Base-by-base conservation (phyloP, 2,329 filamentous ascomycete species). In the Diaporthe aspalathi region DNA sequence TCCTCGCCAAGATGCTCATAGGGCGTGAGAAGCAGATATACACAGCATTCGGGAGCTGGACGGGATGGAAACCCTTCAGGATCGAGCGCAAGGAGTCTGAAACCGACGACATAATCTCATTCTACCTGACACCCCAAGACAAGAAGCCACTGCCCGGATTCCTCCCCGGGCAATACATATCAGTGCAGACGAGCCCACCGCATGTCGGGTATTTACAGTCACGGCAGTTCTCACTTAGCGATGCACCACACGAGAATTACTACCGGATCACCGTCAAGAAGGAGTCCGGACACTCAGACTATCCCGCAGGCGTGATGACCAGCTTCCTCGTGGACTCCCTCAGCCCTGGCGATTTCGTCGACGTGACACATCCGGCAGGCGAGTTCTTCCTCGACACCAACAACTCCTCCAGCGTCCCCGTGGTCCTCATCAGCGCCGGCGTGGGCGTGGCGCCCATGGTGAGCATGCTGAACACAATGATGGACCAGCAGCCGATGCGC, bases 181-280 rank as follows among this genome's bases (percentile, higher is more conserved):
- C 90, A 0, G 81, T 94, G 57, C 86, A 87, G 63, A 79, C 91
- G 9, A 83, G 86, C 63, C 85, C 92, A 0, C 87, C 88, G 1
- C 82, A 84, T 0, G 83, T 88, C 73, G 87, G 87, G 29, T 87
- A 89, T 77, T 81, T 85, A 74, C 92, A 94, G 80, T 86, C 89
- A 22, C 85, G 92, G 40, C 92, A 94, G 80, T 94, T 94, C 81
- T 93, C 91, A 32, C 85, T 94, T 73, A 92, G 88, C 76, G 91
- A 93, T 74, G 85, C 88, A 63, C 91, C 90, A 2, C 83, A 83
- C 2, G 81, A 85, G 11, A 84, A 88, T 63, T 88, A 90, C 79
- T 92, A 93, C 80, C 88, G 92, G 38, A 91, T 94, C 80, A 92
- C 87, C 63, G 86, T 94, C 70, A 93, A 93, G 85, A 88, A 86